A percentile compares a stretch with the other conserved stretches of the same genome.
phyloP scores from a whole-genome alignment of 768 basidiomycete species.

The Panaeolus papilionaceus region DNA sequence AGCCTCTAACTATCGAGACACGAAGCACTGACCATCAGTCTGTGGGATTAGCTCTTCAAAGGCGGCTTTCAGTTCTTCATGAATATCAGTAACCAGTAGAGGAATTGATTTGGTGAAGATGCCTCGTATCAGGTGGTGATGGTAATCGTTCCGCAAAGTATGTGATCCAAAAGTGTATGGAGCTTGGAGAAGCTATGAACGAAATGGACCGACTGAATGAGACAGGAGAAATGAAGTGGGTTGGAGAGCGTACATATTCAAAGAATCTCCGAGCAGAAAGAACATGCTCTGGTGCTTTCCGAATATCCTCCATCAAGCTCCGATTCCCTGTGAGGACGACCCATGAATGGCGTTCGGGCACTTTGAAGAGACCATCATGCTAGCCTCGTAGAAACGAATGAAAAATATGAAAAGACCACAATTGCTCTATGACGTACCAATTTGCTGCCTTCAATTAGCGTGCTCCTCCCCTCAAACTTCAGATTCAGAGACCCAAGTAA shows the following conservation, averaged over 20 bases:
- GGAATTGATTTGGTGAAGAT: conserved; percentile 40
- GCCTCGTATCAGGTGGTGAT: conserved; percentile 37
- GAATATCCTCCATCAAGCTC: conserved; percentile 39
- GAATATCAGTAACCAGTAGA: conserved; percentile 29
- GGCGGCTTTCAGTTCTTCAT: conserved; percentile 32
- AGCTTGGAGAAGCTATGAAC: conserved; percentile 36
- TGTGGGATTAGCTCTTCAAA: conserved; percentile 44
- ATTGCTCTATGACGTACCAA: background rate
- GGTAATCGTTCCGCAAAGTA: conserved; percentile 34
- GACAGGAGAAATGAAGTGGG: background rate
- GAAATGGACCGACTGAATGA: background rate
- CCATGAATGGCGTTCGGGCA: conserved; percentile 35
- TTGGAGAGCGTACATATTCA: conserved; percentile 31
- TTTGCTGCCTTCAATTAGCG: conserved; percentile 1
- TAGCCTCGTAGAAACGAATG: conserved; percentile 13
- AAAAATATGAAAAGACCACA: background rate
- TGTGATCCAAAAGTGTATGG: conserved; percentile 40
- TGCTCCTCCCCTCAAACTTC: conserved; percentile 9
- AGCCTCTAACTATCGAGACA: too few relatives aligned
- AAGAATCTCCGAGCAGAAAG: conserved; percentile 34
- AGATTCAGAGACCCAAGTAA: background rate
- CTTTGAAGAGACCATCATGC: conserved; percentile 33
- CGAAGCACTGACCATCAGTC: conserved; percentile 29
- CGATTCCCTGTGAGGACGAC: conserved; percentile 36
- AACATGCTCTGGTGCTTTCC: conserved; percentile 38